Conservation (phyloP, 202 grass and related monocot species). For the Panicum virgatum region DNA sequence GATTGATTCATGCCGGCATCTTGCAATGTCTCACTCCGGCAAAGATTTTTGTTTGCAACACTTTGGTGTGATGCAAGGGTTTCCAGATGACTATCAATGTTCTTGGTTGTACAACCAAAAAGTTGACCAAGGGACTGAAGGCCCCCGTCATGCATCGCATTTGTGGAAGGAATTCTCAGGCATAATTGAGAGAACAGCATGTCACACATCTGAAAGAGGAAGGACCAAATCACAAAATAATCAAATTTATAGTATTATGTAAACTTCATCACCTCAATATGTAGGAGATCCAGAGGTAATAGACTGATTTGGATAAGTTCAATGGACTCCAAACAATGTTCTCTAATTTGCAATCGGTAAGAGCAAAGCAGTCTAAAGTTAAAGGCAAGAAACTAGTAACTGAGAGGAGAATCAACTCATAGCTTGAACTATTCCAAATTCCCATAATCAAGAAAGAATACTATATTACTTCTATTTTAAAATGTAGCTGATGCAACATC, state of each 20-base stretch:
- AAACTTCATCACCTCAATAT: not conserved
- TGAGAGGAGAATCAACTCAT: not conserved
- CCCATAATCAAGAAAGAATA: not conserved
- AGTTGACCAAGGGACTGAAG: constrained; percentile 69
- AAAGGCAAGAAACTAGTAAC: not conserved
- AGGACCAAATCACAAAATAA: constrained; percentile 31
- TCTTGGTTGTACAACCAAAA: constrained; percentile 68
- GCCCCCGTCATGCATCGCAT: constrained; percentile 49
- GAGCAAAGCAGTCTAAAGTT: too few species aligned
- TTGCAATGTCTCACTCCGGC: constrained; percentile 54
- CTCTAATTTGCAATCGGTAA: not conserved
- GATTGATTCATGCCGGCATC: constrained; percentile 43
- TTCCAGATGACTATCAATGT: constrained; percentile 47
- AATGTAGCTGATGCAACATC: not conserved
- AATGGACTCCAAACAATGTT: not conserved
- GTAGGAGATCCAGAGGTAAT: not conserved
- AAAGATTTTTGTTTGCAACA: constrained; percentile 46
- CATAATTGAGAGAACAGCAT: constrained; percentile 98
- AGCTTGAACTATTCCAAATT: not conserved
- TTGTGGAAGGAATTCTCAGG: constrained; percentile 64
- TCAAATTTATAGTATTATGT: constrained; percentile 1
- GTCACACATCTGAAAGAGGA: constrained; percentile 84
- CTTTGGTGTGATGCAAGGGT: constrained; percentile 46
- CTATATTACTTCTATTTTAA: not conserved
- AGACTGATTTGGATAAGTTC: constrained; percentile 5